Evolutionary conservation across 495 filamentous ascomycete species (phyloP), one percentile per base, ranked within the genome.

Genomic region (Aspergillus campestris): DNA sequence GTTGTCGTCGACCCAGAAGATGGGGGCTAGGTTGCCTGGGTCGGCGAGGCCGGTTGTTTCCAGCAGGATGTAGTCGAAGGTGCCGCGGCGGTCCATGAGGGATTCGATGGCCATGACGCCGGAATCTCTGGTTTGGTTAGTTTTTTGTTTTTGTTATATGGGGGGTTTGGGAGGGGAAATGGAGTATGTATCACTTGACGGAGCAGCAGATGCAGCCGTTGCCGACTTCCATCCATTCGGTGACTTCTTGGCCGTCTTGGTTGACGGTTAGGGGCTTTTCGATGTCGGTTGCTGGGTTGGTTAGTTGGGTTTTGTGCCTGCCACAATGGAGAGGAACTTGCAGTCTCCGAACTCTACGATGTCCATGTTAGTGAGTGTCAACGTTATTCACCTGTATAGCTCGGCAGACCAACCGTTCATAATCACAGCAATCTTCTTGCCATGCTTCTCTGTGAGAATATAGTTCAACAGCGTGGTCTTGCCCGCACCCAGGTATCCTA

Each of bases 201-300:
- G 91, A 94, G 67, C 92, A 98, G 69, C 92, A 98, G 54, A 98
- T 90, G 70, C 92, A 98, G 47, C 92, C 92, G 57, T 98, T 98
- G 36, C 85, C 88, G 39, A 98, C 81, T 51, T 94, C 87, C 38
- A 97, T 80, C 91, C 91, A 96, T 67, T 95, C 89, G 54, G 92
- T 84, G 3, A 90, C 86, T 62, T 90, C 77, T 50, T 90, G 80
- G 40, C 86, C 89, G 51, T 81, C 84, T 61, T 89, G 79, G 58
- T 84, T 89, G 52, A 96, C 76, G 6, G 89, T 95, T 47, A 97
- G 70, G 34, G 87, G 84, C 60, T 94, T 95, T 58, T 98, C 91
- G 53, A 98, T 94, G 59, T 95, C 91, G 56, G 84, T 73, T 48
- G 89, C 89, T 94, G 38, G 18, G 4, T 34, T 15, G 36, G 11